Conservation (phyloP, 1,284 basidiomycete species). For the Abortiporus biennis region DNA sequence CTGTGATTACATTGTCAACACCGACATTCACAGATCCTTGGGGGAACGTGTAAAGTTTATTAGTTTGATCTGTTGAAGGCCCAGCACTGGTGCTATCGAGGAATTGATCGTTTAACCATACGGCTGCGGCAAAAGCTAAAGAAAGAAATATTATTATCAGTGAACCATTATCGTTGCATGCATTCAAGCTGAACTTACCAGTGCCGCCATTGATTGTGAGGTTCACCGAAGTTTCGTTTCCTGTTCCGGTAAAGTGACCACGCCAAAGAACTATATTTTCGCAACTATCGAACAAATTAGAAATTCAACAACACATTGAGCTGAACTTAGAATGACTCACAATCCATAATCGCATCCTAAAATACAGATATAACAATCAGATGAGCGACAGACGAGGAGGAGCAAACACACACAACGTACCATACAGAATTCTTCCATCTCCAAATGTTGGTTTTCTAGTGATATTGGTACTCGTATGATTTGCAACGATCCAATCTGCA, state of each 20-base stretch:
- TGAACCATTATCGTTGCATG: neutral
- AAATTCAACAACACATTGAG: too few species aligned
- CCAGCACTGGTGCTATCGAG: slow-evolving; percentile 61
- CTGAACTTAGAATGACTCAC: slow-evolving; percentile 32
- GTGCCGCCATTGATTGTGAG: slow-evolving; percentile 75
- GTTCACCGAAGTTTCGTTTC: slow-evolving; percentile 54
- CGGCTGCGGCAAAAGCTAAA: slow-evolving; percentile 70
- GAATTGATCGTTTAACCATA: slow-evolving; percentile 76
- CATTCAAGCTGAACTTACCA: slow-evolving; percentile 35
- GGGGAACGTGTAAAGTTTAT: slow-evolving; percentile 60
- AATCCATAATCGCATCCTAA: slow-evolving; percentile 72
- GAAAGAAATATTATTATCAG: neutral
- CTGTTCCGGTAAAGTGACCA: slow-evolving; percentile 65
- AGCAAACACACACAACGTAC: slow-evolving; percentile 15
- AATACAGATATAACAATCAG: neutral
- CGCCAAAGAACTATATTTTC: slow-evolving; percentile 78
- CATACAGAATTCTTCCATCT: slow-evolving; percentile 67
- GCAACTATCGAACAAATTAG: slow-evolving; percentile 39
- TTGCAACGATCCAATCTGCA: slow-evolving; percentile 53
- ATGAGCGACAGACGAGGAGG: too few species aligned
- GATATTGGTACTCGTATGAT: slow-evolving; percentile 66
- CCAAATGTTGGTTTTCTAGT: slow-evolving; percentile 64
- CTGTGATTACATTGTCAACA: slow-evolving; percentile 67
- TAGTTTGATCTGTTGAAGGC: slow-evolving; percentile 54
- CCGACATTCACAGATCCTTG: slow-evolving; percentile 38